phyloP scores from a whole-genome alignment of 1,284 basidiomycete genomes.

The Microbotryum saponariae region DNA sequence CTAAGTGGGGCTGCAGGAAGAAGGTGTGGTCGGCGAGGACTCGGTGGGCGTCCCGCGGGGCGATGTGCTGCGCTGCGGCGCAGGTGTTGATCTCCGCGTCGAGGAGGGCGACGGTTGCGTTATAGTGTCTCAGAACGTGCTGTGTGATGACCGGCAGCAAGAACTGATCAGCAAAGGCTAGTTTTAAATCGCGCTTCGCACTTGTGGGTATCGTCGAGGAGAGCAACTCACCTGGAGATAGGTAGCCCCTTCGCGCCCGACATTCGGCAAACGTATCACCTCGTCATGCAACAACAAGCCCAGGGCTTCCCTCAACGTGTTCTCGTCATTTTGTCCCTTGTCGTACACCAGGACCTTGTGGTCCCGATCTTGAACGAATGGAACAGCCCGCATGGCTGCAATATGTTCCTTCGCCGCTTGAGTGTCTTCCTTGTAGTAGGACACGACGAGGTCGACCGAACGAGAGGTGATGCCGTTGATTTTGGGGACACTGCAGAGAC shows the following conservation, averaged over 20 bases:
- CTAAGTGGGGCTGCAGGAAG: slow-evolving; percentile 43
- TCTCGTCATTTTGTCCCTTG: slow-evolving; percentile 14
- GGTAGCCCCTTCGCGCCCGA: slow-evolving; percentile 35
- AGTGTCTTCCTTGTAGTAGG: slow-evolving; percentile 26
- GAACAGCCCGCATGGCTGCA: neutral
- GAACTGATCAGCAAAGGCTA: neutral
- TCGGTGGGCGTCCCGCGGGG: neutral
- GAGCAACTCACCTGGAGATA: slow-evolving; percentile 30
- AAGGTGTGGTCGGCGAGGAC: slow-evolving; percentile 38
- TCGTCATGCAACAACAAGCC: slow-evolving; percentile 11
- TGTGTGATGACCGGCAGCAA: neutral
- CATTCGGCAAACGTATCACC: slow-evolving; percentile 29
- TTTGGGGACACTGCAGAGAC: slow-evolving; percentile 10
- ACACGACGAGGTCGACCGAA: slow-evolving; percentile 28
- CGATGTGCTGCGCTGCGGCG: neutral
- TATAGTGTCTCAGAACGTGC: slow-evolving; percentile 30
- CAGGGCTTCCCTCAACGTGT: slow-evolving; percentile 10
- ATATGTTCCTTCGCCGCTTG: slow-evolving; percentile 5
- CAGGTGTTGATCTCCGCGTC: neutral
- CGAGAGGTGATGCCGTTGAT: neutral
- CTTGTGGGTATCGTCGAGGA: neutral
- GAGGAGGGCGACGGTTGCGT: slow-evolving; percentile 9
- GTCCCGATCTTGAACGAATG: slow-evolving; percentile 3
- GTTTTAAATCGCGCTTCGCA: too few relatives aligned
- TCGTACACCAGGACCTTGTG: slow-evolving; percentile 25